phyloP scores from a whole-genome alignment of 306 rosid species.

The Ziziphus jujuba region DNA sequence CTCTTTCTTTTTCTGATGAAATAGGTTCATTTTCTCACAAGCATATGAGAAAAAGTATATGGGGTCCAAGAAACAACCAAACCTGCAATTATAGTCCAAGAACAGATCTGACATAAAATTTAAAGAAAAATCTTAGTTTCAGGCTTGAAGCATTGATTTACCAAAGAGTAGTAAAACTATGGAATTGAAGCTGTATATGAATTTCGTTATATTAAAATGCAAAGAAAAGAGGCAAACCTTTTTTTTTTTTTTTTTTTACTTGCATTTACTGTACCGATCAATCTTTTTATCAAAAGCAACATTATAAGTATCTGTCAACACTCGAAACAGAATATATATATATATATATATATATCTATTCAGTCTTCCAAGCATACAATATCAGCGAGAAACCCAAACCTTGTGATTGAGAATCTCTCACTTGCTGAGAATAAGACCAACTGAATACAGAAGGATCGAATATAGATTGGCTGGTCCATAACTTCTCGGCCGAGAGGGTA shows the following conservation, averaged over 20 bases:
- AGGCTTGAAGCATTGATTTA: constrained; percentile 1
- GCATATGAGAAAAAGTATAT: neutral
- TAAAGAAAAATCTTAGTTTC: neutral
- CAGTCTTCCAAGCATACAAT: constrained; percentile 87
- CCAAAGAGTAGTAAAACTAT: neutral
- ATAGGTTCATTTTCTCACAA: too few relatives aligned
- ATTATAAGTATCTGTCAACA: constrained; percentile 3
- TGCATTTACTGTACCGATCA: constrained; percentile 29
- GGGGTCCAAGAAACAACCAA: neutral
- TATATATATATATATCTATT: constrained; percentile 26
- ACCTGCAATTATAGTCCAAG: neutral
- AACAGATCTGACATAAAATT: neutral
- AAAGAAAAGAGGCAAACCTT: constrained; percentile 2
- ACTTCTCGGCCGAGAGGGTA: constrained; percentile 47
- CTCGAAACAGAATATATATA: neutral
- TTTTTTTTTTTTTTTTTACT: neutral
- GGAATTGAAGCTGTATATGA: neutral
- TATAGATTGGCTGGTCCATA: constrained; percentile 37
- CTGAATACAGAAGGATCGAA: constrained; percentile 47
- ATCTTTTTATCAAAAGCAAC: constrained; percentile 23
- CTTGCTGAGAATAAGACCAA: constrained; percentile 59
- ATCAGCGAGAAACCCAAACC: constrained; percentile 75
- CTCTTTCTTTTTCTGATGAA: too few relatives aligned
- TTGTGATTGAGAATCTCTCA: constrained; percentile 53
- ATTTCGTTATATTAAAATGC: neutral